These are phyloP conservation scores for Pyricularia grisea DNA, from an alignment of 2,329 filamentous ascomycete species.

Conservation along the genomic window DNA sequence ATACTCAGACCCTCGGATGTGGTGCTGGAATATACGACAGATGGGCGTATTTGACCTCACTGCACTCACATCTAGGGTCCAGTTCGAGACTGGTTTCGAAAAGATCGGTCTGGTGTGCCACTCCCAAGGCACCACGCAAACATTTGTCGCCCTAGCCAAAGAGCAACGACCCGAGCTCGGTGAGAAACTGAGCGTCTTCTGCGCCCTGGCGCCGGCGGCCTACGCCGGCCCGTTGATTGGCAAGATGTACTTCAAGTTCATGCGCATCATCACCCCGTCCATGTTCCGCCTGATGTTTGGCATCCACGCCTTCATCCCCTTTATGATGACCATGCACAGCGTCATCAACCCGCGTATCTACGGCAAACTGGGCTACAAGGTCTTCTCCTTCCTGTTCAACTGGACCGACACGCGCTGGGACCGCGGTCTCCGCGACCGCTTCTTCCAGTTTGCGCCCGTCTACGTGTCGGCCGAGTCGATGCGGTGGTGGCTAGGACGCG, in stretches of 20 bases:
- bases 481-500: constrained; percentile 89
- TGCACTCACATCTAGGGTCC: constrained; percentile 68
- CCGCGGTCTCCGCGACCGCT: constrained; percentile 62
- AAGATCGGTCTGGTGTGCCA: constrained; percentile 80
- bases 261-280: constrained; percentile 66
- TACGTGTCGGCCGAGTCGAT: constrained; percentile 86
- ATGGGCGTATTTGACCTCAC: constrained; percentile 80
- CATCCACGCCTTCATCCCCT: constrained; percentile 84
- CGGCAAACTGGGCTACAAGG: constrained; percentile 74
- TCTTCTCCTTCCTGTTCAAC: constrained; percentile 82
- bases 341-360: constrained; percentile 59
- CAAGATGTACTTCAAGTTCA: constrained; percentile 87
- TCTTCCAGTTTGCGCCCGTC: constrained; percentile 89
- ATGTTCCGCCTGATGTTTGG: constrained; percentile 80
- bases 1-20: constrained; percentile 79
- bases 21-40: constrained; percentile 92
- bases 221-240: constrained; percentile 82
- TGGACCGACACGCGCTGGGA: constrained; percentile 88
- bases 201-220: constrained; percentile 79
- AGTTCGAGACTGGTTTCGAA: constrained; percentile 72
- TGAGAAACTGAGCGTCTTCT: constrained; percentile 78
- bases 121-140: constrained; percentile 85
- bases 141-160: constrained; percentile 79
- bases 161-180: constrained; percentile 82
- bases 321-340: constrained; percentile 81